Percentiles rank a stretch among this genome's conserved stretches.
These are phyloP conservation scores for Croton laevigatus DNA, from an alignment of 441 rosid genomes.

Conservation along the genomic window DNA sequence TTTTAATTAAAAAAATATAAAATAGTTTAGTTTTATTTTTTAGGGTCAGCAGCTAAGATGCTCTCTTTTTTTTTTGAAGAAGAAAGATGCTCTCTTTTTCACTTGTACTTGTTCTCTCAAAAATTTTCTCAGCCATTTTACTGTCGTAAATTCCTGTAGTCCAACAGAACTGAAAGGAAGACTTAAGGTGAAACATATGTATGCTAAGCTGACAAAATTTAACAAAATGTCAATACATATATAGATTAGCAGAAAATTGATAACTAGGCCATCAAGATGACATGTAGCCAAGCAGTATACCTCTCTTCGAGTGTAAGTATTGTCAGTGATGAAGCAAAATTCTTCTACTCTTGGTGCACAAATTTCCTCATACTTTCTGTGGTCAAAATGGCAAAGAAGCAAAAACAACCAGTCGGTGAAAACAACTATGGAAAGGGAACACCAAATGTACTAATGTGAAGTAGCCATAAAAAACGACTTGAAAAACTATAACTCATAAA, in stretches of 20 bases:
- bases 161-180: not conserved
- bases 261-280: not conserved
- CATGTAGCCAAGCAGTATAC: constrained; percentile 17
- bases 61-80: not conserved
- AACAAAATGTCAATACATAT: not conserved
- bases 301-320: constrained; percentile 44
- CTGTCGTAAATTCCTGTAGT: not conserved
- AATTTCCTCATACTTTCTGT: constrained; percentile 85
- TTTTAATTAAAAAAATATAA: too few species aligned
- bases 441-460: not conserved
- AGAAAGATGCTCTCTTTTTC: too few species aligned
- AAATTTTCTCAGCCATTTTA: not conserved
- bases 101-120: not conserved
- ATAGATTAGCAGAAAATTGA: not conserved
- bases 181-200: not conserved
- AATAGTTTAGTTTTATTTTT: too few species aligned
- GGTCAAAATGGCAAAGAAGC: constrained; percentile 18
- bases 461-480: not conserved
- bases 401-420: constrained; percentile 17
- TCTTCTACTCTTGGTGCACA: constrained; percentile 47
- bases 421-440: not conserved
- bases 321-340: constrained; percentile 53
- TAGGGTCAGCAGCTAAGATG: too few species aligned
- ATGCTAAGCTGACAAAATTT: not conserved
- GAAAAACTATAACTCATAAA: not conserved